Conservation (phyloP, 345 rosid species). For the Punica granatum region DNA sequence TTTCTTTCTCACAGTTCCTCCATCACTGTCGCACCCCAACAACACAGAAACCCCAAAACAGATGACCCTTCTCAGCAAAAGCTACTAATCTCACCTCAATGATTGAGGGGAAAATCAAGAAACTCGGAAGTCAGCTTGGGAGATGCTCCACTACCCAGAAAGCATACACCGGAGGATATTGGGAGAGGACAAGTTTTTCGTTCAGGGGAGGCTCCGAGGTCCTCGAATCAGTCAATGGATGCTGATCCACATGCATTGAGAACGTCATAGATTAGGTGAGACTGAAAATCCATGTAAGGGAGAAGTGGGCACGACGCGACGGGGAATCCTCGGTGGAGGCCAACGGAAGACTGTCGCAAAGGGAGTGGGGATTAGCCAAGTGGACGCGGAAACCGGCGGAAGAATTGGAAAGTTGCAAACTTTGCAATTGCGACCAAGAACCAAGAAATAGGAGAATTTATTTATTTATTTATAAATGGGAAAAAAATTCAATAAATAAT, state of each 20-base stretch:
- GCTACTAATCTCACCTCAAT: background rate
- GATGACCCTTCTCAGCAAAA: background rate
- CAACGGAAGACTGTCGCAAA: background rate
- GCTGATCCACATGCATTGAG: constrained; percentile 2
- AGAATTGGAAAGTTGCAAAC: background rate
- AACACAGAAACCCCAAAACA: background rate
- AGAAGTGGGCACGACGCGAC: background rate
- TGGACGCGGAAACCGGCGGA: constrained; percentile 5
- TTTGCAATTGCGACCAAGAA: background rate
- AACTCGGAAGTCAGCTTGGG: background rate
- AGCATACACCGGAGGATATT: background rate
- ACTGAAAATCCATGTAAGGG: background rate
- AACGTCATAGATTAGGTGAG: background rate
- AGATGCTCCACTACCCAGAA: background rate
- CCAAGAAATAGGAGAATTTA: too few species aligned
- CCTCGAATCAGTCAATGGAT: background rate
- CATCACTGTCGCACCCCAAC: background rate
- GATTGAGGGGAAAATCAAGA: background rate
- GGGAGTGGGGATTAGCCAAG: background rate
- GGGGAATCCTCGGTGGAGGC: background rate
- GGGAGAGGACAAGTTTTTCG: background rate
- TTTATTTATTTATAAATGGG: too few species aligned
- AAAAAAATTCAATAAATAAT: too few species aligned
- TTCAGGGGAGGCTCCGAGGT: background rate
- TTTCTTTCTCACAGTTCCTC: background rate